phyloP scores from a whole-genome alignment of 73 alveolate species.

The Uronychia binucleata region DNA sequence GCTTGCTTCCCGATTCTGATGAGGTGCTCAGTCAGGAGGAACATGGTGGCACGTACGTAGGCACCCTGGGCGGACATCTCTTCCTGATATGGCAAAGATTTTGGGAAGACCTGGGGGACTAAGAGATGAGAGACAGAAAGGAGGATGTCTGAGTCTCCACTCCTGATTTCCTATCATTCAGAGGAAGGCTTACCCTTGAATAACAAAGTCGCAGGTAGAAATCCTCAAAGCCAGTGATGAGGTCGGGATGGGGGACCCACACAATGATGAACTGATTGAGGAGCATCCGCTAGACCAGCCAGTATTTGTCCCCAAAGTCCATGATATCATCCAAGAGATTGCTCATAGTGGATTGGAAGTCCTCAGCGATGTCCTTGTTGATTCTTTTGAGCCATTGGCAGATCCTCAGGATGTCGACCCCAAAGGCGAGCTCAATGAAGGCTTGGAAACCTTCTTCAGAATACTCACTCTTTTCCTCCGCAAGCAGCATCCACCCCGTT shows the following conservation, averaged over 20 bases:
- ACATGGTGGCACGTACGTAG: conserved; percentile 25
- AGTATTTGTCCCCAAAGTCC: conserved; percentile 44
- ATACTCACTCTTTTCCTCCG: conserved; percentile 23
- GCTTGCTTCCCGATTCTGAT: neutral
- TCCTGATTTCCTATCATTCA: conserved; percentile 12
- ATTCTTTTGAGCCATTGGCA: neutral
- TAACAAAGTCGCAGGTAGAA: conserved; percentile 20
- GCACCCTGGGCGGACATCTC: conserved; percentile 45
- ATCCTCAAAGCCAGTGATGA: conserved; percentile 23
- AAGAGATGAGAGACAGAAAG: conserved; percentile 1
- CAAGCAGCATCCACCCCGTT: conserved; percentile 31
- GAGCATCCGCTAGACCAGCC: conserved; percentile 38
- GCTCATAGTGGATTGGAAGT: conserved; percentile 8
- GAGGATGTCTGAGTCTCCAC: conserved; percentile 46
- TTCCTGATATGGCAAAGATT: conserved; percentile 36
- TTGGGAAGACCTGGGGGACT: conserved; percentile 31
- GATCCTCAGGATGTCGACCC: conserved; percentile 15
- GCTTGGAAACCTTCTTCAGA: conserved; percentile 2
- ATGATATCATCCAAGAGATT: conserved; percentile 27
- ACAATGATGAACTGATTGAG: conserved; percentile 35
- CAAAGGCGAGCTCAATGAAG: conserved; percentile 41
- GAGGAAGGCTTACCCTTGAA: conserved; percentile 14
- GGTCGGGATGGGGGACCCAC: conserved; percentile 15
- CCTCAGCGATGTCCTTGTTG: neutral
- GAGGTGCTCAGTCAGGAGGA: conserved; percentile 31